Evolutionary conservation across 495 filamentous ascomycete genomes (phyloP).

Genomic region (Aspergillus sclerotioniger): DNA sequence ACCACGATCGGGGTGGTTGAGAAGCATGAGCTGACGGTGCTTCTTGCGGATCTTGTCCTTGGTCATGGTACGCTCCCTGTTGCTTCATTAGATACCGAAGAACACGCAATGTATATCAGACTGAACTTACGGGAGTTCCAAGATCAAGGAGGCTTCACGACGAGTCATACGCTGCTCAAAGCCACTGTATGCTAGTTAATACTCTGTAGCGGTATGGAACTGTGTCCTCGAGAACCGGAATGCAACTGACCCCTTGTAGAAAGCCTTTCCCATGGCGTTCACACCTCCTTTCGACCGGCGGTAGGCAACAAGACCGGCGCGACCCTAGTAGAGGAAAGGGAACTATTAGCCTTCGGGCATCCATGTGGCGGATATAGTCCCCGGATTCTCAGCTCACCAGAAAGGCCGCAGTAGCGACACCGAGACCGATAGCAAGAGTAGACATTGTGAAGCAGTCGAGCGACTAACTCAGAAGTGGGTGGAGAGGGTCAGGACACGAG

Average conservation of each 20-base stretch:
- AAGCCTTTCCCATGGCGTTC: conserved; percentile 79
- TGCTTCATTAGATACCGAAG: conserved; percentile 16
- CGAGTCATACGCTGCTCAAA: conserved; percentile 93
- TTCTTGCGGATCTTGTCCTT: conserved; percentile 95
- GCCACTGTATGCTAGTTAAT: conserved; percentile 47
- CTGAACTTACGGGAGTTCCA: conserved; percentile 76
- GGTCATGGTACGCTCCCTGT: conserved; percentile 76
- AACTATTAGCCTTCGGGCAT: conserved; percentile 14
- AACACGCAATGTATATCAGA: not conserved
- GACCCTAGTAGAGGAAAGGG: conserved; percentile 57
- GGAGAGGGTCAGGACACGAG: not conserved
- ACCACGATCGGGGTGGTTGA: conserved; percentile 97
- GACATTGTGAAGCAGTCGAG: conserved; percentile 55
- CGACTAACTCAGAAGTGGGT: not conserved
- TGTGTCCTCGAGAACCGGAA: not conserved
- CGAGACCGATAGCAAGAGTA: conserved; percentile 72
- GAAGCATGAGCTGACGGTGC: conserved; percentile 92
- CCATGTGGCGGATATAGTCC: not conserved
- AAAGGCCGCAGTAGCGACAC: conserved; percentile 75
- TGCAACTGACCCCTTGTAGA: conserved; percentile 74
- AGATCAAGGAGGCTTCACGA: conserved; percentile 85
- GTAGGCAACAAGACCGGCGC: conserved; percentile 85
- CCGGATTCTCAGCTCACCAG: conserved; percentile 51
- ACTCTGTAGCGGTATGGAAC: not conserved
- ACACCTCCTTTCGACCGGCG: conserved; percentile 76